Evolutionary conservation across 768 basidiomycete species (phyloP).

Genomic region (Boletus bicolor): DNA sequence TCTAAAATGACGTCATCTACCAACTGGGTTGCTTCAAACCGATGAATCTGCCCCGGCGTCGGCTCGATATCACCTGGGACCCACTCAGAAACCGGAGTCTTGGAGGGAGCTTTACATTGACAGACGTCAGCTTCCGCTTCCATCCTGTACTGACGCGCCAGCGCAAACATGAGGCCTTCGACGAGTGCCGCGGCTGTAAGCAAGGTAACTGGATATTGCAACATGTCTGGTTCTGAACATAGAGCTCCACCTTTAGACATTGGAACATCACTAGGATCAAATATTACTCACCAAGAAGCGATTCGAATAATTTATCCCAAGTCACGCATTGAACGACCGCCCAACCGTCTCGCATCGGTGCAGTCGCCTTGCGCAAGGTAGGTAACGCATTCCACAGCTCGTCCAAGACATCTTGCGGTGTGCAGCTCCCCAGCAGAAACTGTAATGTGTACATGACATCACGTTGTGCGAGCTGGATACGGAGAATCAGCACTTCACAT

Average conservation of each 20-base stretch:
- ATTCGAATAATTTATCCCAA: conserved; percentile 50
- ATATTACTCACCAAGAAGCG: conserved; percentile 34
- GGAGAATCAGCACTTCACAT: background rate
- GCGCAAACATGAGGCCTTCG: conserved; percentile 39
- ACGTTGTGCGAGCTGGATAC: conserved; percentile 49
- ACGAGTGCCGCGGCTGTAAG: conserved; percentile 53
- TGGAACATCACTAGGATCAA: background rate
- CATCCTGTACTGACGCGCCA: conserved; percentile 37
- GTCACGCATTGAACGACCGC: conserved; percentile 40
- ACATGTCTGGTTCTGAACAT: conserved; percentile 47
- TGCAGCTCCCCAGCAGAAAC: conserved; percentile 52
- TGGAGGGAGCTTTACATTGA: background rate
- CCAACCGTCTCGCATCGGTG: conserved; percentile 41
- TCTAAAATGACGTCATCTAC: conserved; percentile 21
- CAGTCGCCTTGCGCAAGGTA: conserved; percentile 43
- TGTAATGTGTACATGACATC: conserved; percentile 48
- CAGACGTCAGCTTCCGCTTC: conserved; percentile 20
- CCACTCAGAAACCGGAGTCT: background rate
- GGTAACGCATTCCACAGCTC: conserved; percentile 59
- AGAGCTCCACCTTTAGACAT: background rate
- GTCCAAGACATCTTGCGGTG: conserved; percentile 47
- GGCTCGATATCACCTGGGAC: background rate
- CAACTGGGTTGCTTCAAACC: conserved; percentile 6
- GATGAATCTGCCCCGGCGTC: conserved; percentile 11
- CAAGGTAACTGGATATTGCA: conserved; percentile 50